Evolutionary conservation across 768 basidiomycete genomes (phyloP), one percentile per base, ranked within the genome.

Genomic region (Candolleomyces efflorescens): DNA sequence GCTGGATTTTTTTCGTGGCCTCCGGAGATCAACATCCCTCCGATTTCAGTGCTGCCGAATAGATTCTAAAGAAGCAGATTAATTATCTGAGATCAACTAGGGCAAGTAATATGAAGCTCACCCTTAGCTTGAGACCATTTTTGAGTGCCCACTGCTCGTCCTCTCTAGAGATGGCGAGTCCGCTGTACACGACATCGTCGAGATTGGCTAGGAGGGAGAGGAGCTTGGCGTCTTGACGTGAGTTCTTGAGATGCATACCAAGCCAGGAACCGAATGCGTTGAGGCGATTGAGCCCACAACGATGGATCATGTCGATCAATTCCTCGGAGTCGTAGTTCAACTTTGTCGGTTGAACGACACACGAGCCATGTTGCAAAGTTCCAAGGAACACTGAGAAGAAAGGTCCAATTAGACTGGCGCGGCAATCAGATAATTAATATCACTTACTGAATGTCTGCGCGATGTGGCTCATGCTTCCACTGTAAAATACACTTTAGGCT

Each of bases 391-490:
- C 87, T 87, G 61, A 59, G 56, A 55, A 61, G 62, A 56, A 23
- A 61, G 56, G 63, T 62, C 68, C 46, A 36, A 66, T 56, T 64
- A 59, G 65, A 23, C 58, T 56, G 59, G 56, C 36, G 59, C 64
- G 59, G 62, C 51, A 62, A 71, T 65, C 62, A 64, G 63, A 65
- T 36, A 57, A 56, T 54, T 55, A 53, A 55, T 38, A 56, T 50
- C 63, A 75, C 86, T 76, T 71, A 89, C 87, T 85, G 78, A 84
- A 89, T 43, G 79, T 82, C 69, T 90, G 87, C 26, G 72, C 90
- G 60, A 90, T 90, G 71, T 90, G 90, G 67, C 86, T 90, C 87
- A 91, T 87, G 75, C 86, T 87, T 57, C 90, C 89, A 78, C 88
- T 90, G 74, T 55, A 63, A 58, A 68, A 60, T 54, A 68, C 59